Evolutionary conservation across 441 rosid species (phyloP).

Genomic region (Biscutella laevigata): DNA sequence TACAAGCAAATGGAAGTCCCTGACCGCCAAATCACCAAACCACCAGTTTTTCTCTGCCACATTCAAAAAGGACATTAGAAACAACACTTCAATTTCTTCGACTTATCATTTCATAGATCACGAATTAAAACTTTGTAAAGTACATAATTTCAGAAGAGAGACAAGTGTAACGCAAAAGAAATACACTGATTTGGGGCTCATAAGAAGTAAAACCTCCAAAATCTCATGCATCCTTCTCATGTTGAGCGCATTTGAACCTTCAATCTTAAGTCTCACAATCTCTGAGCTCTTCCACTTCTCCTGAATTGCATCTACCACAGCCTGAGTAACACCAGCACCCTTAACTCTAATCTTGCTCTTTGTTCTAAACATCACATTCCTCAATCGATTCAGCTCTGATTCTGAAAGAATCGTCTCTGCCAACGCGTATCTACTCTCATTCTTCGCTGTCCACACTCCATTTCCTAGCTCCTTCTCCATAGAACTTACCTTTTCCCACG

Average conservation of each 20-base stretch:
- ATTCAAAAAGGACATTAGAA: neutral
- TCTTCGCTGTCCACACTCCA: constrained; percentile 44
- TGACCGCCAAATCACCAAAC: constrained; percentile 92
- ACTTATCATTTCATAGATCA: neutral
- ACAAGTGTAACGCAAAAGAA: neutral
- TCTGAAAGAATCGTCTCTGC: constrained; percentile 77
- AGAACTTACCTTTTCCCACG: constrained; percentile 65
- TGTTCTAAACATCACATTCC: constrained; percentile 53
- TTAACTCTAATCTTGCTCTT: constrained; percentile 53
- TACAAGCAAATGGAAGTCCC: constrained; percentile 71
- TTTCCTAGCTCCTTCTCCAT: constrained; percentile 29
- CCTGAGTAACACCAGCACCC: constrained; percentile 67
- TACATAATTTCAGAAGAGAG: too few species aligned
- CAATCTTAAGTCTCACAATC: constrained; percentile 73
- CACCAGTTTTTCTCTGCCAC: constrained; percentile 82
- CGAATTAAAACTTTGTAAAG: neutral
- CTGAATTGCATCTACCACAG: constrained; percentile 57
- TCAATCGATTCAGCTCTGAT: constrained; percentile 68
- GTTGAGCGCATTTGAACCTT: constrained; percentile 78
- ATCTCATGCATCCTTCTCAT: constrained; percentile 87
- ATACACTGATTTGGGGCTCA: neutral
- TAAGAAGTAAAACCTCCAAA: constrained; percentile 55
- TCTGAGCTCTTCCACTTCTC: constrained; percentile 74
- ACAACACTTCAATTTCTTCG: neutral
- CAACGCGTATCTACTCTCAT: constrained; percentile 48